Evolutionary conservation across 805 yeast genomes (phyloP).

Genomic region (Monosporozyma servazzii): DNA sequence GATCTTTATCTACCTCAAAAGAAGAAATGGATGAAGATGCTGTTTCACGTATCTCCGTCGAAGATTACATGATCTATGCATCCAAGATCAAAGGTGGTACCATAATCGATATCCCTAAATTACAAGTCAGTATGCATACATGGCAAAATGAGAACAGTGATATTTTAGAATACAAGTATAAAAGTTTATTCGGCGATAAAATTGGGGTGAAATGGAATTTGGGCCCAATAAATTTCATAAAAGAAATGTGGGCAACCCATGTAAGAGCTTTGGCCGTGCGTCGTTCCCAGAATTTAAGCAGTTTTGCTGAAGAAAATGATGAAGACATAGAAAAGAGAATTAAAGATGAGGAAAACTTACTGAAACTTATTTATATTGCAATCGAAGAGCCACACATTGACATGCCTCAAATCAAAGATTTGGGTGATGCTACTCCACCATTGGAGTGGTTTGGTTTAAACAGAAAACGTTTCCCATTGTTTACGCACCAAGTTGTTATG

Average conservation of each 20-base stretch:
- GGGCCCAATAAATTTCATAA: conserved; percentile 80
- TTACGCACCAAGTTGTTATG: conserved; percentile 74
- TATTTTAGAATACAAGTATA: conserved; percentile 55
- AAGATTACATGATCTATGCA: conserved; percentile 48
- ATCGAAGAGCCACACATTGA: conserved; percentile 72
- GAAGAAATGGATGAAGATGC: conserved; percentile 42
- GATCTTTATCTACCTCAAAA: conserved; percentile 57
- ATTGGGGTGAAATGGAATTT: conserved; percentile 91
- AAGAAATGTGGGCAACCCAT: conserved; percentile 90
- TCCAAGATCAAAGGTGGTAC: conserved; percentile 64
- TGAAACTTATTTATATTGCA: conserved; percentile 45
- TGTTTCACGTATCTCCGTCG: conserved; percentile 38
- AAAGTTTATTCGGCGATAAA: conserved; percentile 75
- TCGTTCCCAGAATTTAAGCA: conserved; percentile 31
- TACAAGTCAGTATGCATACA: conserved; percentile 66
- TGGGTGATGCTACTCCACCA: conserved; percentile 97
- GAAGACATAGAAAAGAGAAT: conserved; percentile 35
- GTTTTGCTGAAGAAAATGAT: conserved; percentile 14
- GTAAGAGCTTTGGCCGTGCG: conserved; percentile 62
- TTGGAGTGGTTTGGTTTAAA: conserved; percentile 96
- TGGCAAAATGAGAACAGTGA: conserved; percentile 47
- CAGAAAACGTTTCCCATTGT: conserved; percentile 73
- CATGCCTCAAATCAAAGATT: conserved; percentile 80
- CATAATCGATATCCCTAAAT: conserved; percentile 71
- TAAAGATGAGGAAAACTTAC: conserved; percentile 32